These are phyloP conservation scores for Candida tunisiensis DNA, from an alignment of 1,139 yeast genomes.

Conservation along the genomic window DNA sequence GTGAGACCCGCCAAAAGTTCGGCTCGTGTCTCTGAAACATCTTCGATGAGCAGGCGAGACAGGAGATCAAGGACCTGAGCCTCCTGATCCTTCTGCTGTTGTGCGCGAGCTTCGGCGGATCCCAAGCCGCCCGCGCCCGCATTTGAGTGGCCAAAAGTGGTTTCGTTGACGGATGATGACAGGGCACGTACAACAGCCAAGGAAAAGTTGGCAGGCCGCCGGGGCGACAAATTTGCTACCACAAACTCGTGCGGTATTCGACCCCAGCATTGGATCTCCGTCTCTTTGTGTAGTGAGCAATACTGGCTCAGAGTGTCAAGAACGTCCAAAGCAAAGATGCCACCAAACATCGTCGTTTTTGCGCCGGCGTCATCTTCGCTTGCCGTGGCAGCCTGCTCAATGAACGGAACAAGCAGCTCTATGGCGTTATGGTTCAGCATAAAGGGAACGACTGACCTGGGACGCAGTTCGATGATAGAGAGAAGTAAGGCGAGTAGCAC, in stretches of 20 bases:
- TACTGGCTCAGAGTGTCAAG: slow-evolving; percentile 25
- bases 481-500: no score
- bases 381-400: no score
- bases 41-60: slow-evolving; percentile 1
- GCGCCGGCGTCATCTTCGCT: no score
- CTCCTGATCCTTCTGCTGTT: slow-evolving; percentile 1
- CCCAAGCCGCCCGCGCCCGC: neutral
- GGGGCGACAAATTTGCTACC: slow-evolving; percentile 4
- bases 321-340: slow-evolving; percentile 36
- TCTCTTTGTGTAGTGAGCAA: slow-evolving; percentile 6
- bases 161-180: slow-evolving; percentile 5
- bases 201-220: slow-evolving; percentile 3
- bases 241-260: slow-evolving; percentile 3
- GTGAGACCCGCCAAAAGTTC: slow-evolving; percentile 1
- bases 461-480: no score
- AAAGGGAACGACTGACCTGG: no score
- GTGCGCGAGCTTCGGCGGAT: neutral
- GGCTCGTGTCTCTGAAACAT: neutral
- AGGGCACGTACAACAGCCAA: slow-evolving; percentile 3
- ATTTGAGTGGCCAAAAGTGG: slow-evolving; percentile 5
- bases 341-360: slow-evolving; percentile 20
- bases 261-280: slow-evolving; percentile 6
- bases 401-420: no score
- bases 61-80: slow-evolving; percentile 1
- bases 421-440: no score